Evolutionary conservation across 192 early-diverging fungal species (phyloP), one percentile per base, ranked within the genome.

Genomic region (Coemansia sp.): DNA sequence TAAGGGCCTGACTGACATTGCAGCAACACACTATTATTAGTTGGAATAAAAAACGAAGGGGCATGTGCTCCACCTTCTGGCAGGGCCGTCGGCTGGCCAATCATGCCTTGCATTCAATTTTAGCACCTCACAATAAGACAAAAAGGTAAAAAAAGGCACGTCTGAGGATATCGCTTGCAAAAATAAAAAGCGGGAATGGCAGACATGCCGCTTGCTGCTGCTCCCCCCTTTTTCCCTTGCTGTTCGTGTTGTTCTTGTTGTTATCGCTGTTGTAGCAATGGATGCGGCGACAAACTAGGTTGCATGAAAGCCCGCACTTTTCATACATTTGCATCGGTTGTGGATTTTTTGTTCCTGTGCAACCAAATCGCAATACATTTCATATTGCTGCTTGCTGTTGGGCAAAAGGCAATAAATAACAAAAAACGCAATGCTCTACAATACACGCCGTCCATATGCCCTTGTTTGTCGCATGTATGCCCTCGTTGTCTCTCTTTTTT

Each of bases 301-400:
- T 58, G 56, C 56, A 58, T 58, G 16, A 53, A 17, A 53, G 16
- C n/a, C n/a, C 7, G n/a, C 16, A 53, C 20, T 5, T 58, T 58
- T 58, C 56, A 58, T 58, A 58, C 56, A 58, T 58, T 58, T 58
- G 56, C 56, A 58, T 38, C 54, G 19, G 32, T 58, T 58, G 56
- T 58, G 56, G 56, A 58, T 58, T 58, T 40, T 14, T 48, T 48
- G 46, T 48, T 48, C 46, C 46, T 48, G 46, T n/a, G 46, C 46
- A 48, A n/a, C 46, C 12, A 48, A 48, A 11, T 14, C 10, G 16
- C 46, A 48, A 2, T 3, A n/a, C 4, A 14, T 48, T 58, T 40
- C 56, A 40, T 58, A 14, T 40, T 58, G 39, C 13, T 37, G 56
- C 37, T 25, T 25, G 25, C 25, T 25, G 25, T 25, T 25, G 25